A percentile compares a stretch with the other conserved stretches of the same genome.
These are phyloP conservation scores for Suillus lakei DNA, from an alignment of 768 basidiomycete genomes.

Conservation along the genomic window DNA sequence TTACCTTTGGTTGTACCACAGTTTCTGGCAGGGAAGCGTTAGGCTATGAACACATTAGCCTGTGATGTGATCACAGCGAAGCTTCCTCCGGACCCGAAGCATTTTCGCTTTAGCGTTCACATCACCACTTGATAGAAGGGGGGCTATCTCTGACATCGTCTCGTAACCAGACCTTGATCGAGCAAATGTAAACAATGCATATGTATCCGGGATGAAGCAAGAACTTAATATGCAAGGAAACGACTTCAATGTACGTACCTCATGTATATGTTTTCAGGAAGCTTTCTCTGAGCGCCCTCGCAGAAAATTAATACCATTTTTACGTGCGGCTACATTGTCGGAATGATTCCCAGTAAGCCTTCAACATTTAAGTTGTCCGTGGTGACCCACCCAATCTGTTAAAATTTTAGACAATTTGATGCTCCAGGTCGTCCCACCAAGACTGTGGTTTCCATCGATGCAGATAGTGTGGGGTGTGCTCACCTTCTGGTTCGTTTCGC, in stretches of 20 bases:
- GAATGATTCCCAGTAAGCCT: constrained; percentile 67
- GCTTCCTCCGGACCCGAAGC: not conserved
- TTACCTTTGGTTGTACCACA: not conserved
- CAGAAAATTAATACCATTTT: constrained; percentile 73
- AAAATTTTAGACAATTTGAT: constrained; percentile 59
- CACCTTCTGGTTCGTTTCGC: constrained; percentile 57
- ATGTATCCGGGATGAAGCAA: constrained; percentile 81
- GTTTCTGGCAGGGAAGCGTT: not conserved
- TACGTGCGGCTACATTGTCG: constrained; percentile 76
- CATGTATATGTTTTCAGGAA: not conserved
- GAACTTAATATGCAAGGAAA: constrained; percentile 68
- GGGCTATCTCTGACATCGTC: constrained; percentile 9
- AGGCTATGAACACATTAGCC: not conserved
- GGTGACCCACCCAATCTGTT: constrained; percentile 8
- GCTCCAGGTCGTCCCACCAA: constrained; percentile 63
- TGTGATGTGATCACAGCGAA: not conserved
- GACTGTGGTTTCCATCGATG: constrained; percentile 70
- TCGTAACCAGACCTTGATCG: constrained; percentile 59
- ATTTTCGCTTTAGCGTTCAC: not conserved
- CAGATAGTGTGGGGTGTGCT: constrained; percentile 69
- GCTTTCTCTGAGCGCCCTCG: not conserved
- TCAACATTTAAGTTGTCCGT: not conserved
- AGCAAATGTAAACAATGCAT: constrained; percentile 73
- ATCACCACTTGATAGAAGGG: constrained; percentile 2
- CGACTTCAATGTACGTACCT: constrained; percentile 56